Base-by-base conservation (phyloP, 2,329 filamentous ascomycete species). In the Alternaria arborescens region DNA sequence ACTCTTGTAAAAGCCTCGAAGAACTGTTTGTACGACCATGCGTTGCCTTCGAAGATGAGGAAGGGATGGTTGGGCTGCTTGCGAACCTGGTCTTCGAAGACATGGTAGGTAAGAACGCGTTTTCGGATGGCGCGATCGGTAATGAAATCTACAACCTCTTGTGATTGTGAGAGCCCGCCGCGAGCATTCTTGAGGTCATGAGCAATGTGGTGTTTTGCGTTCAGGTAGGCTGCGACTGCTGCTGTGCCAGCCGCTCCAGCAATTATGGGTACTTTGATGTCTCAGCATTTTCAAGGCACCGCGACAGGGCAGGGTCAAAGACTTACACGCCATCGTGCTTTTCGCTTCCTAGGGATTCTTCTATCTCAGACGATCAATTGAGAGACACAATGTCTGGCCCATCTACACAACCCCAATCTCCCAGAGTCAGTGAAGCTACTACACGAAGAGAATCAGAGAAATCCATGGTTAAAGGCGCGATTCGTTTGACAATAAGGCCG, bases 61-160 rank as follows among this genome's bases (percentile, higher is more conserved):
- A 78, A 79, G 0, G 71, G 65, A 18, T 74, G 67, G 34, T 76
- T 56, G 1, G 73, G 74, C 8, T 68, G 71, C 6, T 70, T 69
- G 24, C 77, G 75, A 42, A 82, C 74, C n/a, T 77, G 76, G 24
- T 77, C 73, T 57, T 77, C 69, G 30, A 76, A 64, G 32, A 76
- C 58, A 42, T 79, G 71, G 60, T 75, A 77, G 3, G 61, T 71
- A 3, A 77, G 62, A 5, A 72, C 47, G 20, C 69, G 68, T 28
- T 74, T 75, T 22, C 60, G 55, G 3, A 52, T 28, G 3, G 61
- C 66, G 12, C 68, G 65, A 8, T 62, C 53, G 11, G 60, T 55
- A 3, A 77, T 51, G 52, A 62, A 75, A 41, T 68, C 60, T 4
- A 71, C 22, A 7, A 62, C 55, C 10, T 65, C 57, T 55, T 68